Conservation (phyloP, 495 filamentous ascomycete genomes). For the Tuber brumale region DNA sequence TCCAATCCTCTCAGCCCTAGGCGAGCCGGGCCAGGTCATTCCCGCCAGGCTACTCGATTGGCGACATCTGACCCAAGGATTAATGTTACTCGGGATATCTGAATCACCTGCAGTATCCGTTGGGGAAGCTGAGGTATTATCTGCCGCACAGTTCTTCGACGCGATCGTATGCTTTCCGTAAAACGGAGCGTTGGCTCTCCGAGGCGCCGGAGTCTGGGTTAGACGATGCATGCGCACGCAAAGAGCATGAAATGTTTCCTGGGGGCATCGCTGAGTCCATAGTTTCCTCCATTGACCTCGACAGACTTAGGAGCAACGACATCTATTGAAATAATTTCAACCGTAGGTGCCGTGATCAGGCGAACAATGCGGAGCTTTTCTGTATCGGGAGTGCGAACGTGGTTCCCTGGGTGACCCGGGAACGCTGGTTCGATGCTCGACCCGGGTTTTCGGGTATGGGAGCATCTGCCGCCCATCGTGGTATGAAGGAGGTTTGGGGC, state of each 20-base stretch:
- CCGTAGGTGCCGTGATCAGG: background rate
- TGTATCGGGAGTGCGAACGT: background rate
- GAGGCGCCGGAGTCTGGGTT: background rate
- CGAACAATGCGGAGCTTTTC: background rate
- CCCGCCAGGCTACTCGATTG: background rate
- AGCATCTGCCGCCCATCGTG: background rate
- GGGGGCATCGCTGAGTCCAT: background rate
- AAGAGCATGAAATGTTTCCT: background rate
- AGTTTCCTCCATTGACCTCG: background rate
- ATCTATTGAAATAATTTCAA: background rate
- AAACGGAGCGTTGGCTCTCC: background rate
- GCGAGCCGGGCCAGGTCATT: background rate
- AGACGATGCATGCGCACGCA: background rate
- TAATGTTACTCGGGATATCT: background rate
- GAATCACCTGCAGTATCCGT: background rate
- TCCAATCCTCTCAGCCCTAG: background rate
- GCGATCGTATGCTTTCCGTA: background rate
- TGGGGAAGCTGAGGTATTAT: background rate
- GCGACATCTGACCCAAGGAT: background rate
- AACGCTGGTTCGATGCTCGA: background rate
- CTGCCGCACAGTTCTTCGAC: background rate
- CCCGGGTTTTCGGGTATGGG: background rate
- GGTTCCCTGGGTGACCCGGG: background rate
- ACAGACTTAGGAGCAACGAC: background rate
- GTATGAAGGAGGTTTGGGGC: background rate